These are phyloP conservation scores for Medicago arabica DNA, from an alignment of 306 rosid genomes.

Conservation along the genomic window DNA sequence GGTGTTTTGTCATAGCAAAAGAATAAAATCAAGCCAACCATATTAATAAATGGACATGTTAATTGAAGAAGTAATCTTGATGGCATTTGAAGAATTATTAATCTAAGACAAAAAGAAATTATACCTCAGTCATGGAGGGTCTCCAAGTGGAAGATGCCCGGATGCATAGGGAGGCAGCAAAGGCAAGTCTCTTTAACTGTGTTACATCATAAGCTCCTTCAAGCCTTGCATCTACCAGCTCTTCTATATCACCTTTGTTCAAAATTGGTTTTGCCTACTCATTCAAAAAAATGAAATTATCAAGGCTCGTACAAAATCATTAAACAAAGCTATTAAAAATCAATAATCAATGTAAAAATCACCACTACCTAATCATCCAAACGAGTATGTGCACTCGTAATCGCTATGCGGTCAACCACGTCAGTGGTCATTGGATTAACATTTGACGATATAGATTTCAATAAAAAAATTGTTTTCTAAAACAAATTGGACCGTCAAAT, in stretches of 20 bases:
- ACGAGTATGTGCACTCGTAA: too few species aligned
- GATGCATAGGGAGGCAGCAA: conserved; percentile 86
- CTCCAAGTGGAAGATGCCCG: conserved; percentile 80
- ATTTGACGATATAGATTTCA: not conserved
- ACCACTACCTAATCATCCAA: not conserved
- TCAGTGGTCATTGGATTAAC: too few species aligned
- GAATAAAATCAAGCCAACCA: conserved; percentile 2
- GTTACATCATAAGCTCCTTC: conserved; percentile 69
- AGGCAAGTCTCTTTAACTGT: conserved; percentile 66
- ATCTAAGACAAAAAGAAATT: conserved; percentile 36
- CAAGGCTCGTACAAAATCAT: not conserved
- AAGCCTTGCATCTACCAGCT: conserved; percentile 83
- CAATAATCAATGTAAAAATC: conserved; percentile 32
- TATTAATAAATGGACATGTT: not conserved
- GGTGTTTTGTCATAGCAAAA: not conserved
- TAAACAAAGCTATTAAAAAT: not conserved
- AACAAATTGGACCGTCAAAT: not conserved
- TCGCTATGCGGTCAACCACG: too few species aligned
- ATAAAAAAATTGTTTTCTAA: too few species aligned
- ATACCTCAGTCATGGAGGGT: conserved; percentile 89
- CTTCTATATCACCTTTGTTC: conserved; percentile 71
- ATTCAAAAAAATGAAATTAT: not conserved
- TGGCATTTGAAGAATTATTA: not conserved
- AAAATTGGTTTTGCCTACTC: conserved; percentile 87
- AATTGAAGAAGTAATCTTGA: not conserved